A percentile compares a stretch with the other conserved stretches of the same genome.
Conservation (phyloP, 164 flowering plant genomes). For the Piper longum region DNA sequence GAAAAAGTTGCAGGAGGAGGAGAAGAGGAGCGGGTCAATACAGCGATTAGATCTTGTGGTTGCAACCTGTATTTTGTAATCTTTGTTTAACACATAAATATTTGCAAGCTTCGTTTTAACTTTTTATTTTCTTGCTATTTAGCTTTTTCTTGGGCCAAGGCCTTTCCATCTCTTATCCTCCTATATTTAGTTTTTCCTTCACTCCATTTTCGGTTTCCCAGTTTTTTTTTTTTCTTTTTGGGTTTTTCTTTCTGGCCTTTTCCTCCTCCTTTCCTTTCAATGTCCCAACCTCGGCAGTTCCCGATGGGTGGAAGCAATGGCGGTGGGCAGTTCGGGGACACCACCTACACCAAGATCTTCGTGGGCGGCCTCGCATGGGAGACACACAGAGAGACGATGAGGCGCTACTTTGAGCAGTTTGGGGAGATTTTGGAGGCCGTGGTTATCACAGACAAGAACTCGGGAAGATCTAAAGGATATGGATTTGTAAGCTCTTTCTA, state of each 20-base stretch:
- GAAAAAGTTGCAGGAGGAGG: conserved; percentile 16
- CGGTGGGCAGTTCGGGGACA: conserved; percentile 28
- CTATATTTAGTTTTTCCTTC: not conserved
- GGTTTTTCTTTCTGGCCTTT: not conserved
- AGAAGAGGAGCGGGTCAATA: conserved; percentile 13
- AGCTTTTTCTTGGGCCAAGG: not conserved
- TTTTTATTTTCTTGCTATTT: no score
- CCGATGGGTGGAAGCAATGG: conserved; percentile 33
- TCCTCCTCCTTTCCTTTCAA: conserved; percentile 5
- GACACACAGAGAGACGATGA: conserved; percentile 54
- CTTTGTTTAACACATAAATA: not conserved
- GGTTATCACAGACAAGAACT: conserved; percentile 47
- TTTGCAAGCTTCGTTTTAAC: no score
- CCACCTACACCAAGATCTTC: conserved; percentile 49
- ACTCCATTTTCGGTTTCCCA: not conserved
- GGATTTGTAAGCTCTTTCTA: conserved; percentile 41
- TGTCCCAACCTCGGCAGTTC: conserved; percentile 47
- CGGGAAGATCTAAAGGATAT: conserved; percentile 61
- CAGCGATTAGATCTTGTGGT: conserved; percentile 13
- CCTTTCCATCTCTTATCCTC: not conserved
- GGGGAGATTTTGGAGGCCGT: conserved; percentile 62
- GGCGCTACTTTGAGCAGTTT: conserved; percentile 56
- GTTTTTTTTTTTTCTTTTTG: not conserved
- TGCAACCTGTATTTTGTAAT: conserved; percentile 7
- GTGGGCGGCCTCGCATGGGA: conserved; percentile 74